Percentiles rank a stretch among this genome's conserved stretches.
These are phyloP conservation scores for Lactarius psammicola DNA, from an alignment of 768 basidiomycete genomes.

Conservation along the genomic window DNA sequence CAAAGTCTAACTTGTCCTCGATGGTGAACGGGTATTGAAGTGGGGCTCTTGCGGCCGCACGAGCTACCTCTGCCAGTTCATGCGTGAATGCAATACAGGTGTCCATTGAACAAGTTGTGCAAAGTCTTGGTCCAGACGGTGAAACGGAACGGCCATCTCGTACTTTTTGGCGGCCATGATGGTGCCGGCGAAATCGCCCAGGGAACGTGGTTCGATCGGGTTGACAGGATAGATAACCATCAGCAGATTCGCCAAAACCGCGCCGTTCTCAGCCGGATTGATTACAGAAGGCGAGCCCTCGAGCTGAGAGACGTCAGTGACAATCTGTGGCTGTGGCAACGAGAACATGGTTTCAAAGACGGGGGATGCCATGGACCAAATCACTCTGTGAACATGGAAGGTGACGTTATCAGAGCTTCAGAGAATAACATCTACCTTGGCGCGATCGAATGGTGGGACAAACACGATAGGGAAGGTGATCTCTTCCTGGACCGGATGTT, in stretches of 20 bases:
- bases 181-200: not conserved
- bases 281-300: not conserved
- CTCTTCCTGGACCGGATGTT: not conserved
- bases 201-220: not conserved
- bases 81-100: not conserved
- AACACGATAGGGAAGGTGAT: not conserved
- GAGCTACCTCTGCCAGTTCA: not conserved
- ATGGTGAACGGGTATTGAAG: not conserved
- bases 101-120: not conserved
- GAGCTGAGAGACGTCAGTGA: not conserved
- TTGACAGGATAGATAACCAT: not conserved
- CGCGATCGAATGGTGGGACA: not conserved
- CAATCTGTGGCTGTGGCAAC: not conserved
- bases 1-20: not conserved
- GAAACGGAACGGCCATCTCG: not conserved
- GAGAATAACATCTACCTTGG: not conserved
- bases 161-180: not conserved
- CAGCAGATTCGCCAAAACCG: not conserved
- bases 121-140: not conserved
- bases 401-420: conserved; percentile 8
- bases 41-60: not conserved
- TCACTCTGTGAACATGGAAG: not conserved
- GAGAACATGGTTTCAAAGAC: conserved; percentile 3
- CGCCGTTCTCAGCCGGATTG: not conserved
- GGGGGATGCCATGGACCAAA: conserved; percentile 10